phyloP scores from a whole-genome alignment of 306 rosid genomes.

The Trifolium subterraneum region DNA sequence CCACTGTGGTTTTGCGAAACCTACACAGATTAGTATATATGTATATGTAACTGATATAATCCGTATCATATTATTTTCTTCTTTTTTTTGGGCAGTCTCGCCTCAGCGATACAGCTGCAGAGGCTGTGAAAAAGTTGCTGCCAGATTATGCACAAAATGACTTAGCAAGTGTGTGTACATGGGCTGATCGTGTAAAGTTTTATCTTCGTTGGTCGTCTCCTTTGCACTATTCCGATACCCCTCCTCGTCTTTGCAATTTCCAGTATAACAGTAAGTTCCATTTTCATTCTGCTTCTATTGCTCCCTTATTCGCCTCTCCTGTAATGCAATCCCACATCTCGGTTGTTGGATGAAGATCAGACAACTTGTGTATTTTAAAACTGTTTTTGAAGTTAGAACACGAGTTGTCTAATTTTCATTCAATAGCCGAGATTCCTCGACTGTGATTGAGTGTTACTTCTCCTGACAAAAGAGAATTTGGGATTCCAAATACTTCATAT shows the following conservation, averaged over 20 bases:
- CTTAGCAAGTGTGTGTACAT: conserved; percentile 64
- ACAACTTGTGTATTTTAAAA: background rate
- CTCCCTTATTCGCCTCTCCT: background rate
- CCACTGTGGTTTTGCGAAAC: no score
- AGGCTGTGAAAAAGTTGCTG: conserved; percentile 67
- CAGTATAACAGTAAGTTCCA: conserved; percentile 59
- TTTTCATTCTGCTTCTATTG: background rate
- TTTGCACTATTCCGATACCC: conserved; percentile 75
- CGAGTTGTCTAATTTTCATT: background rate
- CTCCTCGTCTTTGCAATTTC: conserved; percentile 67
- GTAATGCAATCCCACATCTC: background rate
- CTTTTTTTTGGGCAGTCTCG: conserved; percentile 53
- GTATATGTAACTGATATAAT: background rate
- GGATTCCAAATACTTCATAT: no score
- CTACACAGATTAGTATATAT: no score
- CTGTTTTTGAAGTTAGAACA: background rate
- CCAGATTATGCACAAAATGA: conserved; percentile 61
- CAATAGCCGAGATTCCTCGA: background rate
- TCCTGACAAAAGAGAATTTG: no score
- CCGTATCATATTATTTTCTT: background rate
- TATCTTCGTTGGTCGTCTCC: conserved; percentile 72
- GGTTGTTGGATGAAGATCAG: background rate
- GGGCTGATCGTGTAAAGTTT: conserved; percentile 82
- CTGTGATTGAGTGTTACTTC: background rate
- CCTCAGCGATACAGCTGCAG: conserved; percentile 64